phyloP scores from a whole-genome alignment of 495 filamentous ascomycete species.

The Margaritispora aquatica region DNA sequence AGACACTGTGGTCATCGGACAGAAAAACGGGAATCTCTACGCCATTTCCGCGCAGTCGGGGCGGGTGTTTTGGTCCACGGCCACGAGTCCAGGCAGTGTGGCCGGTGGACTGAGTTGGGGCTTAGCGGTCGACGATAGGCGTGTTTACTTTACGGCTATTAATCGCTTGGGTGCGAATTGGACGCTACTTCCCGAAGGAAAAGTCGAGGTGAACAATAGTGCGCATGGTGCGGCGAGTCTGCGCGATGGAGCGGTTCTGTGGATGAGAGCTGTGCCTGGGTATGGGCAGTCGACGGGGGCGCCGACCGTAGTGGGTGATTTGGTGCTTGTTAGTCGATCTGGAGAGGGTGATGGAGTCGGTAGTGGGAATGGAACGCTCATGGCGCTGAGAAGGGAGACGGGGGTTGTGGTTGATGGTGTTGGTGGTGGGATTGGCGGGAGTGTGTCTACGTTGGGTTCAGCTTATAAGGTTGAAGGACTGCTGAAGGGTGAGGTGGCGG shows the following conservation, averaged over 20 bases:
- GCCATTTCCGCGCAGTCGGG: constrained; percentile 28
- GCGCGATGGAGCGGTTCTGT: constrained; percentile 22
- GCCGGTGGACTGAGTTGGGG: constrained; percentile 34
- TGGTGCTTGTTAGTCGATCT: constrained; percentile 23
- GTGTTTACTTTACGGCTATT: constrained; percentile 30
- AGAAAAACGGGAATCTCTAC: constrained; percentile 35
- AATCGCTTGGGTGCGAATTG: constrained; percentile 22
- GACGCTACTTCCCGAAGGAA: constrained; percentile 18
- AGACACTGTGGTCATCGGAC: constrained; percentile 31
- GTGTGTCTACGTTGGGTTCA: no score
- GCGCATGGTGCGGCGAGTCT: constrained; percentile 30
- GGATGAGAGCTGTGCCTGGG: constrained; percentile 22
- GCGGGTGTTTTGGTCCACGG: constrained; percentile 25
- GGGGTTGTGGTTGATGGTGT: neutral
- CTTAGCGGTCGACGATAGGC: constrained; percentile 29
- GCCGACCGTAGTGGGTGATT: constrained; percentile 29
- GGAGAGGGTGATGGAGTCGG: constrained; percentile 8
- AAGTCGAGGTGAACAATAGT: constrained; percentile 24
- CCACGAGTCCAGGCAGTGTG: constrained; percentile 22
- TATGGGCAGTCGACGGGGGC: constrained; percentile 10
- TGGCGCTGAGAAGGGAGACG: neutral
- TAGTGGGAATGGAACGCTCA: neutral
- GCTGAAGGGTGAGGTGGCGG: constrained; percentile 3
- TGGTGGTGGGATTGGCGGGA: no score
- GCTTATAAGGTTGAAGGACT: neutral